These are phyloP conservation scores for Colletotrichum filicis DNA, from an alignment of 2,329 filamentous ascomycete species.

Conservation along the genomic window DNA sequence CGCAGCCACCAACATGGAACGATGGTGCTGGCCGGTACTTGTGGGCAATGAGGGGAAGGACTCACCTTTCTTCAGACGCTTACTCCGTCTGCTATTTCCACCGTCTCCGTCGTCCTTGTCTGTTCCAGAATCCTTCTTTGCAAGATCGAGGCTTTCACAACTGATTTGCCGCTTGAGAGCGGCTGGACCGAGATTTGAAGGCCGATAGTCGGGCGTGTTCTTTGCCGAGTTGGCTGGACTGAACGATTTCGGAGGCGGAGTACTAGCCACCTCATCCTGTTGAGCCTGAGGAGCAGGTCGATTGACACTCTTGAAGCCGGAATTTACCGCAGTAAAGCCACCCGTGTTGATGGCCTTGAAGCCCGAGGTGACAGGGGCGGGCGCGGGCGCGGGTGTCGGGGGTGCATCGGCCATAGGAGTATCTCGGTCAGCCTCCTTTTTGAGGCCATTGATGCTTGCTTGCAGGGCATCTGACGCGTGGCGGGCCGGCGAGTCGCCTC, in stretches of 20 bases:
- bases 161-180: conserved; percentile 83
- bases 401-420: conserved; percentile 59
- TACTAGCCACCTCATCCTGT: conserved; percentile 61
- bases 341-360: conserved; percentile 70
- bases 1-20: conserved; percentile 12
- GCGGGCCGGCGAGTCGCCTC: conserved; percentile 74
- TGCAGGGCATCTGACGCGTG: conserved; percentile 66
- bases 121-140: conserved; percentile 58
- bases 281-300: conserved; percentile 43
- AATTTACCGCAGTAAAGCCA: conserved; percentile 81
- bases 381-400: conserved; percentile 47
- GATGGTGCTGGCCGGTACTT: conserved; percentile 8
- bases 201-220: conserved; percentile 72
- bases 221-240: conserved; percentile 73
- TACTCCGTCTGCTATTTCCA: conserved; percentile 81
- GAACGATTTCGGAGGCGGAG: conserved; percentile 68
- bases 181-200: conserved; percentile 64
- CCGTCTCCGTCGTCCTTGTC: conserved; percentile 71
- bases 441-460: conserved; percentile 56
- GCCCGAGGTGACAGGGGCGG: conserved; percentile 58
- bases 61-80: conserved; percentile 83
- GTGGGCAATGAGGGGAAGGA: conserved; percentile 3
- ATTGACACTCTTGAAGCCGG: conserved; percentile 76
- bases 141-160: conserved; percentile 61
- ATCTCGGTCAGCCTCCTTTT: conserved; percentile 59